phyloP scores from a whole-genome alignment of 2,329 filamentous ascomycete species.

The Didymella sp. region DNA sequence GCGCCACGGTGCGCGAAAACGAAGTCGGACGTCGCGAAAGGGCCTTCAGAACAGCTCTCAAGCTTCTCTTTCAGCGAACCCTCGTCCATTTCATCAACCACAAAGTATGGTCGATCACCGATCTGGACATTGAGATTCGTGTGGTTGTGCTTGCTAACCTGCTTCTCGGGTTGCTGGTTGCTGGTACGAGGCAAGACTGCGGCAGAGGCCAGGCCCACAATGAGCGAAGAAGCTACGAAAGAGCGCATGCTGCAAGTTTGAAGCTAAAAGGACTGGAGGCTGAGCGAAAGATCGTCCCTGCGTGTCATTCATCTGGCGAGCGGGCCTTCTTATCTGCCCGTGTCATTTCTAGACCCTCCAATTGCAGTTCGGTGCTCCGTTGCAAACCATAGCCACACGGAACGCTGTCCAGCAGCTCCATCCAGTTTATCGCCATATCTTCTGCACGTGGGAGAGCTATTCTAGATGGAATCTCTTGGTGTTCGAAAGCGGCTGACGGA shows the following conservation, averaged over 20 bases:
- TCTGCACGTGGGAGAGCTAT: constrained; percentile 37
- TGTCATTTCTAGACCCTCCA: constrained; percentile 6
- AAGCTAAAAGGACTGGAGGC: constrained; percentile 7
- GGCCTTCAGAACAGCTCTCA: constrained; percentile 47
- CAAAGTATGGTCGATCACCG: constrained; percentile 47
- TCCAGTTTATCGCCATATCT: constrained; percentile 29
- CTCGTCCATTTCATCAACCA: constrained; percentile 50
- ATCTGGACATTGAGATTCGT: constrained; percentile 44
- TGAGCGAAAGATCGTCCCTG: constrained; percentile 27
- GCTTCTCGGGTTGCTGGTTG: constrained; percentile 25
- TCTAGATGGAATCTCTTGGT: constrained; percentile 18
- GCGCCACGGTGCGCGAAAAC: constrained; percentile 48
- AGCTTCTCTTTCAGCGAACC: constrained; percentile 48
- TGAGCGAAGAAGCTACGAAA: constrained; percentile 36
- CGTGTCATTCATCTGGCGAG: constrained; percentile 16
- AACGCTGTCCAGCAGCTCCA: constrained; percentile 16
- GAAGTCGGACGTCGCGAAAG: constrained; percentile 45
- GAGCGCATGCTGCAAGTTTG: constrained; percentile 36
- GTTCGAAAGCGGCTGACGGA: constrained; percentile 15
- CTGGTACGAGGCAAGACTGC: constrained; percentile 32
- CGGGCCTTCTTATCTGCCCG: constrained; percentile 35
- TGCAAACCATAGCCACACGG: constrained; percentile 19
- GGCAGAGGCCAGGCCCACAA: constrained; percentile 39
- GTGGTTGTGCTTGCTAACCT: constrained; percentile 19
- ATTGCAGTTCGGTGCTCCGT: constrained; percentile 17